A percentile compares a stretch with the other conserved stretches of the same genome.
Conservation (phyloP, 2,329 filamentous ascomycete species). For the Fusarium staphyleae region DNA sequence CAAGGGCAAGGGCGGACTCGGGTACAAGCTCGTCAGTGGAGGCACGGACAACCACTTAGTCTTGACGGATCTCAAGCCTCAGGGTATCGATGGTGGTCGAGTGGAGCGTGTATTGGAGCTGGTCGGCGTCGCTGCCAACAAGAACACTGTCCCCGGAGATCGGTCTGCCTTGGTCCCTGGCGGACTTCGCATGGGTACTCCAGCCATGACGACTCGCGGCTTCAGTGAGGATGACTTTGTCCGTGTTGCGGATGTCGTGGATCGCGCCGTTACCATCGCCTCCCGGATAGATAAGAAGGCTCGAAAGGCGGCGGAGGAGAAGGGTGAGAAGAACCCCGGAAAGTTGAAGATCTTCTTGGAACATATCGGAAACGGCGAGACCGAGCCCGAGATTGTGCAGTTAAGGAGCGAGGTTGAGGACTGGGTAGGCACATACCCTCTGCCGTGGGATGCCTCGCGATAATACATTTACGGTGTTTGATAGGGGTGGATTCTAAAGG, state of each 20-base stretch:
- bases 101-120: constrained; percentile 91
- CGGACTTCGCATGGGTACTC: constrained; percentile 91
- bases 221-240: constrained; percentile 89
- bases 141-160: constrained; percentile 98
- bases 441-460: constrained; percentile 67
- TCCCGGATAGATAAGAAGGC: constrained; percentile 77
- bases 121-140: constrained; percentile 96
- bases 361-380: constrained; percentile 71
- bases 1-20: constrained; percentile 78
- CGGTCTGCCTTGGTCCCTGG: constrained; percentile 92
- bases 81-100: constrained; percentile 84
- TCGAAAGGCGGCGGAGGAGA: constrained; percentile 71
- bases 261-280: constrained; percentile 81
- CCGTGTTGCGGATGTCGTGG: constrained; percentile 84
- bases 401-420: constrained; percentile 77
- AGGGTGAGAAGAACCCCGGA: constrained; percentile 69
- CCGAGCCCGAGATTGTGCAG: constrained; percentile 74
- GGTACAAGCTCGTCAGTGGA: constrained; percentile 89
- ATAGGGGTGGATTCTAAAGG: not conserved
- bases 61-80: constrained; percentile 87
- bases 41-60: constrained; percentile 98
- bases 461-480: constrained; percentile 17
- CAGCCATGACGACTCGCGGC: constrained; percentile 97
- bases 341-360: constrained; percentile 73
- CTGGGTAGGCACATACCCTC: constrained; percentile 77